Base-by-base conservation (phyloP, 805 yeast species). In the Helenozyma baotianmanensis region DNA sequence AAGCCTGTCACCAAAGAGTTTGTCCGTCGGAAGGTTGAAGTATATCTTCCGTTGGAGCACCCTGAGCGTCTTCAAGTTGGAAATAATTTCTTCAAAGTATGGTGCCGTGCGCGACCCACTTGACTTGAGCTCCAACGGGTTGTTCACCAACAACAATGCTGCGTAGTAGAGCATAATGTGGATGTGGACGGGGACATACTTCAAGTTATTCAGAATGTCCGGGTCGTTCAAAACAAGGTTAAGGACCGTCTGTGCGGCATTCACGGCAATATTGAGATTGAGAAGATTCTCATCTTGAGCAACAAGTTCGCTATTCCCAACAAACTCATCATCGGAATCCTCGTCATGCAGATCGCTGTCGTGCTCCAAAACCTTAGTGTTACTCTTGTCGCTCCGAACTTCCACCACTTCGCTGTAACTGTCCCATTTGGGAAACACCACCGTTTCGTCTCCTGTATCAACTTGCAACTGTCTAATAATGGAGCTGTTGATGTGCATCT, bases 101-200 rank as follows among this genome's bases (percentile, higher is more conserved):
- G 50, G 48, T 8, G 42, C 49, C 2, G 48, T 54, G 17, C 25
- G 30, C 7, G 17, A 9, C 18, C 23, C 36, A 4, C 35, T 30
- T 6, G 30, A 27, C 2, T 17, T 13, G 4, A 27, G 15, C 11
- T 51, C 52, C 22, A 56, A 49, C 0, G 74, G 76, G 2, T 79
- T 74, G 36, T 72, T 70, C 23, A 79, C 53, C 5, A 78, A 55
- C 18, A 79, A 53, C 32, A 79, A 53, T 0, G 81, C 79, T 2
- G 86, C 82, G 44, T 78, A 80, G 48, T 79, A 80, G 9, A 79
- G 56, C 85, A 80, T 80, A 32, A 80, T 69, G 49, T 79, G 84
- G 25, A 80, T 76, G 50, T 80, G 86, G n/a, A 79, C 73, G 0
- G 88, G 88, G 14, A 79, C 81, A 45, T 75, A 80, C 45, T 68